These are phyloP conservation scores for Calonectria naviculata DNA, from an alignment of 2,329 filamentous ascomycete genomes.

Conservation along the genomic window DNA sequence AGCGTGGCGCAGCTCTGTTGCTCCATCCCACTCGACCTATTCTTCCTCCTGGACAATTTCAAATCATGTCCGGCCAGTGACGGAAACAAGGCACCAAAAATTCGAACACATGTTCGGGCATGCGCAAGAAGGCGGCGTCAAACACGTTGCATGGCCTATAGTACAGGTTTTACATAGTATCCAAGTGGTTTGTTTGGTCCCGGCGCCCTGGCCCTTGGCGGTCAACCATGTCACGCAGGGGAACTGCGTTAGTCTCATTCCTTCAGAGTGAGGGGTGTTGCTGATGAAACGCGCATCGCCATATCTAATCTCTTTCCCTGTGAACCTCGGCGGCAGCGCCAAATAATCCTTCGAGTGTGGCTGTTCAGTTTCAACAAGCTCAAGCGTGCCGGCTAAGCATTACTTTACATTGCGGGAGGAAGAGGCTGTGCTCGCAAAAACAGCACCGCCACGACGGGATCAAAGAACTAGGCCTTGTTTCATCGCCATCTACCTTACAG, in stretches of 20 bases:
- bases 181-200: conserved; percentile 19
- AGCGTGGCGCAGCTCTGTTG: background rate
- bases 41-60: background rate
- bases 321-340: conserved; percentile 10
- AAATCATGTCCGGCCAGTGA: background rate
- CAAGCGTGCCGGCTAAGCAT: conserved; percentile 8
- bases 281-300: conserved; percentile 21
- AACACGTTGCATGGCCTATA: background rate
- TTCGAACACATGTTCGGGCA: conserved; percentile 5
- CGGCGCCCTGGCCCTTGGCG: background rate
- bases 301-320: conserved; percentile 19
- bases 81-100: background rate
- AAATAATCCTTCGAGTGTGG: conserved; percentile 28
- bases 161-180: background rate
- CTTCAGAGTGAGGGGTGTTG: background rate
- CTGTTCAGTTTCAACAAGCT: conserved; percentile 18
- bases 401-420: conserved; percentile 5
- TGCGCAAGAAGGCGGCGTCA: conserved; percentile 1
- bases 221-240: conserved; percentile 17
- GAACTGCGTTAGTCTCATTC: conserved; percentile 7
- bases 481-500: conserved; percentile 23
- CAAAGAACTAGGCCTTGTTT: conserved; percentile 26
- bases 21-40: background rate
- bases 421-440: conserved; percentile 10
- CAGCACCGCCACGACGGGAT: conserved; percentile 25